Evolutionary conservation across 495 filamentous ascomycete genomes (phyloP).

Genomic region (Cercophora newfieldiana): DNA sequence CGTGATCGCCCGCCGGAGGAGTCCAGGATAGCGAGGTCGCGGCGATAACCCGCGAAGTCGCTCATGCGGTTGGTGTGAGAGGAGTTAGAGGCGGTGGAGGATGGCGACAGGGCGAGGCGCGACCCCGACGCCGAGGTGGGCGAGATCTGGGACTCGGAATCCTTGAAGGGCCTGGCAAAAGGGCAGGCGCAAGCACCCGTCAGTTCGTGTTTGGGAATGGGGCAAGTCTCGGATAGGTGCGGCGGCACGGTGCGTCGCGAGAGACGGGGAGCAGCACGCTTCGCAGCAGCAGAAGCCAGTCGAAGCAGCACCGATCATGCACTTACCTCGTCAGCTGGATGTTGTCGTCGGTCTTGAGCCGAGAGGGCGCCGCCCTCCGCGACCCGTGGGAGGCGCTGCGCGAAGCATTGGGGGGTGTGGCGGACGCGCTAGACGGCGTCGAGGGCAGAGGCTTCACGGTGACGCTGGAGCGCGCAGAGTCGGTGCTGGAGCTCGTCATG

Average conservation of each 20-base stretch:
- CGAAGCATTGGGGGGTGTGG: slow-evolving; percentile 42
- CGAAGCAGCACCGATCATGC: slow-evolving; percentile 2
- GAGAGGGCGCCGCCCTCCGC: slow-evolving; percentile 52
- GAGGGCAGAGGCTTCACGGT: slow-evolving; percentile 55
- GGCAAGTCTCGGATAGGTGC: slow-evolving; percentile 17
- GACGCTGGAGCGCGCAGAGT: slow-evolving; percentile 59
- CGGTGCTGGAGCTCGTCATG: slow-evolving; percentile 60
- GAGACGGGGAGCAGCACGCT: neutral
- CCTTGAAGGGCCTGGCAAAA: slow-evolving; percentile 34
- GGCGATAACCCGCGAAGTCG: slow-evolving; percentile 61
- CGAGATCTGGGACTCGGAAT: slow-evolving; percentile 52
- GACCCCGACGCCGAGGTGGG: slow-evolving; percentile 47
- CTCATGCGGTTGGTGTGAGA: slow-evolving; percentile 36
- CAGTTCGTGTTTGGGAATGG: slow-evolving; percentile 23
- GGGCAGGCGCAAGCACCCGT: slow-evolving; percentile 31
- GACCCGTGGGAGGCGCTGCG: slow-evolving; percentile 37
- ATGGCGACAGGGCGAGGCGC: slow-evolving; percentile 48
- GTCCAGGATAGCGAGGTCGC: slow-evolving; percentile 69
- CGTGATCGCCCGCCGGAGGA: slow-evolving; percentile 52
- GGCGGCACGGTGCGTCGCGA: slow-evolving; percentile 21
- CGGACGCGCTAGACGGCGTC: slow-evolving; percentile 51
- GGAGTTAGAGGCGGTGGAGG: slow-evolving; percentile 47
- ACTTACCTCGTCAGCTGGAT: slow-evolving; percentile 45
- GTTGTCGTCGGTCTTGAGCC: slow-evolving; percentile 57
- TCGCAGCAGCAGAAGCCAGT: neutral